These are phyloP conservation scores for Backusella parvicylindrica DNA, from an alignment of 192 early-diverging fungal species.

Conservation along the genomic window DNA sequence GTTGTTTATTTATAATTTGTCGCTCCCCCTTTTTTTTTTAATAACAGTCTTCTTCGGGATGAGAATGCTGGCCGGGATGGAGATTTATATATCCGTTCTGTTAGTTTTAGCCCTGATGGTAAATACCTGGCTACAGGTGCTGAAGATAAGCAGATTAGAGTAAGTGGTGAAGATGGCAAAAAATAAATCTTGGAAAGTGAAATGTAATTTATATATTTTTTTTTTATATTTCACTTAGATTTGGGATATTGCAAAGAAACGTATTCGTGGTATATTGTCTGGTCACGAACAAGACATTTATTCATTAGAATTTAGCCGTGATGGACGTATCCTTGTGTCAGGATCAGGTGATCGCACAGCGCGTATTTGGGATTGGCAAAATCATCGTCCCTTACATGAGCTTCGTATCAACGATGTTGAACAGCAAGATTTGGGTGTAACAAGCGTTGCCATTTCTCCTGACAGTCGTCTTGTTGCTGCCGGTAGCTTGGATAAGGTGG, in stretches of 20 bases:
- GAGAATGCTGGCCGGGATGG: slow-evolving; percentile 68
- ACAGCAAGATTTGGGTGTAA: slow-evolving; percentile 91
- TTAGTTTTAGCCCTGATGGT: slow-evolving; percentile 93
- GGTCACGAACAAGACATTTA: slow-evolving; percentile 99
- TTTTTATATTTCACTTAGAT: slow-evolving; percentile 34
- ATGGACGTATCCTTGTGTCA: slow-evolving; percentile 85
- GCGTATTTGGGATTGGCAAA: slow-evolving; percentile 86
- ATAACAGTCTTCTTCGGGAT: slow-evolving; percentile 70
- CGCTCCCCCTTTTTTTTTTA: not conserved
- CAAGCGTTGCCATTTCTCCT: slow-evolving; percentile 93
- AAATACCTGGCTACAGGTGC: slow-evolving; percentile 91
- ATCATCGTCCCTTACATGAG: slow-evolving; percentile 66
- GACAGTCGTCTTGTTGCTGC: slow-evolving; percentile 88
- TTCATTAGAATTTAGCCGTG: slow-evolving; percentile 89
- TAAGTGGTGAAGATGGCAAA: slow-evolving; percentile 27
- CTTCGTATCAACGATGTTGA: slow-evolving; percentile 78
- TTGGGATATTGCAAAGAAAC: slow-evolving; percentile 66
- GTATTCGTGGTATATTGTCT: slow-evolving; percentile 64
- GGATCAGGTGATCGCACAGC: slow-evolving; percentile 87
- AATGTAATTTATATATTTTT: not conserved
- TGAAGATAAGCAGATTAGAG: slow-evolving; percentile 92
- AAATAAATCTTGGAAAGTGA: not conserved
- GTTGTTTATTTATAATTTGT: not conserved
- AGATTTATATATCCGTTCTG: slow-evolving; percentile 95
- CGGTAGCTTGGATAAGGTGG: slow-evolving; percentile 91